phyloP scores from a whole-genome alignment of 108 stramenopile genomes.

The Hondaea fermentalgiana region DNA sequence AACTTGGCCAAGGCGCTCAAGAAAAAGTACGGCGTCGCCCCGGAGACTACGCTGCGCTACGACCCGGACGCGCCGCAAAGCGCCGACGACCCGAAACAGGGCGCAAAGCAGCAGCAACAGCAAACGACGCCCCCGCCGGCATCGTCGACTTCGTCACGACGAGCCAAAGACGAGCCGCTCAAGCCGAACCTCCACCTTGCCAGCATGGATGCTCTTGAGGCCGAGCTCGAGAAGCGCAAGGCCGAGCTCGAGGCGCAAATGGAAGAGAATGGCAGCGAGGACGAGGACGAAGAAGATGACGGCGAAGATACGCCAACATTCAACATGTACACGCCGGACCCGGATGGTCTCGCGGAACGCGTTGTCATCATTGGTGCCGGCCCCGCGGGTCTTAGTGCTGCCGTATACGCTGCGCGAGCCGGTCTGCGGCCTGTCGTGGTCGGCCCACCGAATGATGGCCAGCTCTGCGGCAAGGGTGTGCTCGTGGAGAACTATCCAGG shows the following conservation, averaged over 20 bases:
- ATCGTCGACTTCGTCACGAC: background rate
- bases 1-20: slow-evolving; percentile 65
- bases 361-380: slow-evolving; percentile 81
- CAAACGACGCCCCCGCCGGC: slow-evolving; percentile 8
- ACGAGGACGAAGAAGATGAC: slow-evolving; percentile 54
- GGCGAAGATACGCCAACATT: background rate
- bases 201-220: slow-evolving; percentile 64
- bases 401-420: slow-evolving; percentile 83
- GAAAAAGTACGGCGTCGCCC: slow-evolving; percentile 67
- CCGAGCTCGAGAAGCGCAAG: slow-evolving; percentile 65
- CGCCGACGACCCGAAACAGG: slow-evolving; percentile 23
- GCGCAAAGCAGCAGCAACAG: slow-evolving; percentile 18
- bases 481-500: slow-evolving; percentile 90
- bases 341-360: slow-evolving; percentile 58
- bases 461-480: slow-evolving; percentile 82
- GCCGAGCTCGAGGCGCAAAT: slow-evolving; percentile 55
- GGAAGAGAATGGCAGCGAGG: slow-evolving; percentile 63
- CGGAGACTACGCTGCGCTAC: slow-evolving; percentile 51
- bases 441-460: slow-evolving; percentile 75
- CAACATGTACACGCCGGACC: slow-evolving; percentile 55
- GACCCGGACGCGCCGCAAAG: slow-evolving; percentile 13
- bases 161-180: slow-evolving; percentile 17
- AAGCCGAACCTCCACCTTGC: slow-evolving; percentile 63
- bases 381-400: slow-evolving; percentile 79
- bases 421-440: slow-evolving; percentile 72